Conservation (phyloP, 106 monocot genomes). For the Dendrobium officinale region DNA sequence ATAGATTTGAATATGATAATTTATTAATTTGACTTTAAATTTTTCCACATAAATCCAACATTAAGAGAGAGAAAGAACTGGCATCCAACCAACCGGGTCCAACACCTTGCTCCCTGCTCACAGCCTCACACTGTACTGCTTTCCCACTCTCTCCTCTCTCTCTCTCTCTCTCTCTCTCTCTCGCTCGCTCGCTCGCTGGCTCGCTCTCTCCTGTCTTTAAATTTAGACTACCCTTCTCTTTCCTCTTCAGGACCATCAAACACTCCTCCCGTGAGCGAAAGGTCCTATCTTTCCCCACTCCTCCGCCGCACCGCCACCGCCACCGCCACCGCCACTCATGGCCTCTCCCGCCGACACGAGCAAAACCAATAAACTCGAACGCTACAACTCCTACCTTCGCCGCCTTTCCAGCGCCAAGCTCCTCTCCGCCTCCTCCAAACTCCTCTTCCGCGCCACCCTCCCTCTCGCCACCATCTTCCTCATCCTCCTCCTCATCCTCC, state of each 20-base stretch:
- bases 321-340: background rate
- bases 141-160: background rate
- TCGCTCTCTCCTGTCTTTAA: background rate
- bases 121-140: too few species aligned
- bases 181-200: too few species aligned
- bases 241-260: background rate
- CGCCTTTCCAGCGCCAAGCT: background rate
- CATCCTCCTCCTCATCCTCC: background rate
- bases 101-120: too few species aligned
- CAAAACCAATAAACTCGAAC: slow-evolving; percentile 1
- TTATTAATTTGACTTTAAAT: too few species aligned
- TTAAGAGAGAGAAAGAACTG: too few species aligned
- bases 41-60: too few species aligned
- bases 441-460: background rate
- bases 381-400: slow-evolving; percentile 6
- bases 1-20: too few species aligned
- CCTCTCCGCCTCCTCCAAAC: slow-evolving; percentile 1
- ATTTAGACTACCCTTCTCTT: background rate
- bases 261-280: background rate
- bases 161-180: too few species aligned
- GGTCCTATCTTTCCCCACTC: background rate
- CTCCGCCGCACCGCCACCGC: background rate
- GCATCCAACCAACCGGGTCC: too few species aligned
- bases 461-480: background rate
- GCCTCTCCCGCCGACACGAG: slow-evolving; percentile 1